Conservation (phyloP, 75 land plant genomes). For the Cupressus sempervirens region DNA sequence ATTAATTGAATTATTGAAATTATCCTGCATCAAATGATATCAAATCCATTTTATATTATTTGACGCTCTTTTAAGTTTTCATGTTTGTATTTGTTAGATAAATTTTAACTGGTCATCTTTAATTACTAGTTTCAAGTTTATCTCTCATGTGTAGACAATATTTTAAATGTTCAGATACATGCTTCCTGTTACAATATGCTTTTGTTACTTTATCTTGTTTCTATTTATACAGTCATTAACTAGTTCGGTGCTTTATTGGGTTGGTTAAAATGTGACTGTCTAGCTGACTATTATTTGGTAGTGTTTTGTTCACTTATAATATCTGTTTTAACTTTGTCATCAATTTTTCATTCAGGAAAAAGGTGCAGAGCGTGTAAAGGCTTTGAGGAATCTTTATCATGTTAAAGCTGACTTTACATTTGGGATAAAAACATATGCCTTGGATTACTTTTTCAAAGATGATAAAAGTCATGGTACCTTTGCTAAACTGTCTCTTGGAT, state of each 20-base stretch:
- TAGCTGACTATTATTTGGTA: neutral
- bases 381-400: constrained; percentile 37
- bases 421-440: constrained; percentile 48
- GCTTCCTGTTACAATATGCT: neutral
- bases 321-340: neutral
- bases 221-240: neutral
- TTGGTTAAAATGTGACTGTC: neutral
- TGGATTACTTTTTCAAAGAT: constrained; percentile 66
- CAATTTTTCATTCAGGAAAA: neutral
- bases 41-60: neutral
- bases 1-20: neutral
- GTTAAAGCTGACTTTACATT: constrained; percentile 57
- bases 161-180: neutral
- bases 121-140: neutral
- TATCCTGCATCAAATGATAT: neutral
- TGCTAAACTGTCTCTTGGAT: neutral
- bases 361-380: constrained; percentile 43
- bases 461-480: constrained; percentile 3
- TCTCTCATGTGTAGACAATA: neutral
- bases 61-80: neutral
- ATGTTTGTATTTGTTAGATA: neutral
- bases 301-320: neutral
- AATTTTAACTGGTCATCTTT: neutral
- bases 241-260: neutral
- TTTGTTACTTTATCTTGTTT: neutral